Evolutionary conservation across 1,284 basidiomycete genomes (phyloP).

Genomic region (Cutaneotrichosporon sp.): DNA sequence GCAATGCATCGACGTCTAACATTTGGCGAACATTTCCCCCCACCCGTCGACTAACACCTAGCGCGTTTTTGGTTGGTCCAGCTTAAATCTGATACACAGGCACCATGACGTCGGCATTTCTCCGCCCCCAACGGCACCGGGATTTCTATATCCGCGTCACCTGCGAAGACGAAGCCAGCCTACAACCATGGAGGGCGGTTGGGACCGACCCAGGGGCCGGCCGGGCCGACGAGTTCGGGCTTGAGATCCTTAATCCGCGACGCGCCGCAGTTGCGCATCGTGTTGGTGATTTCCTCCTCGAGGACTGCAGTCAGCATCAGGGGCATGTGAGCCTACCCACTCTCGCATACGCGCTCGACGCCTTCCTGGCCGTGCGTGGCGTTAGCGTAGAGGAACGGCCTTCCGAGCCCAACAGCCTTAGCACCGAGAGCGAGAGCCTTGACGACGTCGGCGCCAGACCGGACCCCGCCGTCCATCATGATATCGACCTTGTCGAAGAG

Average conservation of each 20-base stretch:
- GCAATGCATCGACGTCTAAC: constrained; percentile 2
- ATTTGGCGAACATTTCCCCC: too few relatives aligned
- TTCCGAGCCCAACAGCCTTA: constrained; percentile 55
- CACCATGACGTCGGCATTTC: too few relatives aligned
- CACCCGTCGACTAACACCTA: too few relatives aligned
- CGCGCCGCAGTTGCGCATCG: constrained; percentile 54
- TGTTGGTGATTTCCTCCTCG: constrained; percentile 52
- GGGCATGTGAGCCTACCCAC: constrained; percentile 30
- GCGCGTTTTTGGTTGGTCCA: too few relatives aligned
- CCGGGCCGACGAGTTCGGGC: constrained; percentile 66
- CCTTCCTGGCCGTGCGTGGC: constrained; percentile 54
- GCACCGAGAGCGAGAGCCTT: constrained; percentile 57
- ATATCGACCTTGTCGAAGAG: constrained; percentile 53
- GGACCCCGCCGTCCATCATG: constrained; percentile 54
- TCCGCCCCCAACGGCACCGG: not conserved
- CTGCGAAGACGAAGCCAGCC: not conserved
- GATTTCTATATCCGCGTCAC: not conserved
- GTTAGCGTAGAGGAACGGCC: constrained; percentile 54
- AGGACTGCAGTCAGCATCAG: constrained; percentile 41
- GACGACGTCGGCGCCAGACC: constrained; percentile 54
- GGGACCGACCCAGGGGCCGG: constrained; percentile 42
- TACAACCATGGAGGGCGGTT: constrained; percentile 35
- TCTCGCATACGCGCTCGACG: constrained; percentile 51
- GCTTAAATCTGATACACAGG: too few relatives aligned
- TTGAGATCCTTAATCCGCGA: constrained; percentile 56